A percentile compares a stretch with the other conserved stretches of the same genome.
Evolutionary conservation across 1,139 yeast genomes (phyloP).

Genomic region (Debaryomyces fabryi): DNA sequence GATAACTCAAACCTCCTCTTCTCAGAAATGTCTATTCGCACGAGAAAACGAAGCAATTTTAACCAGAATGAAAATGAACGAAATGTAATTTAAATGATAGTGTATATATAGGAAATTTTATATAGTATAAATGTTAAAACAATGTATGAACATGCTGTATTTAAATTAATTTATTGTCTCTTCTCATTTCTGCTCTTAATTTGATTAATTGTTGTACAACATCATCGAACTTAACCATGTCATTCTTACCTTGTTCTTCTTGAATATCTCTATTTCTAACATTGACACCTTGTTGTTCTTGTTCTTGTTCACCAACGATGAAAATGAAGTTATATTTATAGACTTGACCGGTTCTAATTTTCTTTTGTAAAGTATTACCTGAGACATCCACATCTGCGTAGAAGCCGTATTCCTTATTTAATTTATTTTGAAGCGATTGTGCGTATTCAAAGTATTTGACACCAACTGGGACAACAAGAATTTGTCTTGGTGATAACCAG

Average conservation of each 20-base stretch:
- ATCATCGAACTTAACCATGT: conserved; percentile 67
- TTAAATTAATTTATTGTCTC: conserved; percentile 58
- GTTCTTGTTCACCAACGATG: conserved; percentile 95
- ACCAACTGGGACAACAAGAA: conserved; percentile 93
- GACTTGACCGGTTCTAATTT: conserved; percentile 93
- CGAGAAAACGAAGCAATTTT: not conserved
- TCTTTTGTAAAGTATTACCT: conserved; percentile 95
- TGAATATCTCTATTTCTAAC: conserved; percentile 90
- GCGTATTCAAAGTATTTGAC: conserved; percentile 91
- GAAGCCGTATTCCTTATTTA: conserved; percentile 68
- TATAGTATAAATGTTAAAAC: not conserved
- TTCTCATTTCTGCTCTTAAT: conserved; percentile 70
- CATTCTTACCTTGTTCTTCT: conserved; percentile 86
- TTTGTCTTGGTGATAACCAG: conserved; percentile 98
- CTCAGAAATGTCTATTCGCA: not conserved
- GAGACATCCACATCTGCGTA: conserved; percentile 90
- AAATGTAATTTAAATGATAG: not conserved
- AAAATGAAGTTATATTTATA: conserved; percentile 91
- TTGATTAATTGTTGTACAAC: conserved; percentile 68
- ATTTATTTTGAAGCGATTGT: conserved; percentile 67
- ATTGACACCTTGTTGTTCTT: conserved; percentile 74
- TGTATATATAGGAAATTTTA: not conserved
- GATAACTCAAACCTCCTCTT: not conserved
- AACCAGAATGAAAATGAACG: not conserved
- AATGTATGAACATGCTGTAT: not conserved